Conservation (phyloP, 495 filamentous ascomycete genomes). For the Amorphotheca resinae region DNA sequence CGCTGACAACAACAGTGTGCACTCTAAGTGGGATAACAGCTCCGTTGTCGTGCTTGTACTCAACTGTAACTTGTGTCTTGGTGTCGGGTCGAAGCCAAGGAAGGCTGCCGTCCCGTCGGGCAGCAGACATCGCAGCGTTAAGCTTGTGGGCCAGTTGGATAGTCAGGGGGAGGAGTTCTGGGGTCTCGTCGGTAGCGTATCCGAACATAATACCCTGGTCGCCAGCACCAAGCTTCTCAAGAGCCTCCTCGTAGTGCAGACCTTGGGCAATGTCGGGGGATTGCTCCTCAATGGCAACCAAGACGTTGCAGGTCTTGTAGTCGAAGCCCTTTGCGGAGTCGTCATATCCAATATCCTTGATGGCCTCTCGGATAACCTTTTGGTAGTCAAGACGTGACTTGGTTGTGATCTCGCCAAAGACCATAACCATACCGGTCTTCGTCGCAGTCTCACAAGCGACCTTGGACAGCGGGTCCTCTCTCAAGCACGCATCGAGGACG, state of each 20-base stretch:
- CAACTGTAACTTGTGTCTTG: constrained; percentile 98
- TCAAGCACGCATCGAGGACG: constrained; percentile 93
- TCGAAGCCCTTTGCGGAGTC: constrained; percentile 95
- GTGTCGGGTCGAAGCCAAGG: constrained; percentile 96
- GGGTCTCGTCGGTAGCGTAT: constrained; percentile 98
- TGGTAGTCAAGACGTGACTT: constrained; percentile 93
- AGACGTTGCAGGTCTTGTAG: constrained; percentile 98
- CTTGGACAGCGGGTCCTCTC: constrained; percentile 92
- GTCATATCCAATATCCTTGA: constrained; percentile 99
- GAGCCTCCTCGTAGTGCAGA: constrained; percentile 89
- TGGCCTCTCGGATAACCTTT: constrained; percentile 85
- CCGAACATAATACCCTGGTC: constrained; percentile 99
- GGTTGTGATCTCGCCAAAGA: constrained; percentile 99
- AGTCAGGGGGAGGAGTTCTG: constrained; percentile 89
- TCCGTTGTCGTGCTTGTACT: constrained; percentile 93
- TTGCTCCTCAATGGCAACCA: constrained; percentile 98
- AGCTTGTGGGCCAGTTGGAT: constrained; percentile 90
- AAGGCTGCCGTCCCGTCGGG: constrained; percentile 72
- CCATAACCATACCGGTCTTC: constrained; percentile 99
- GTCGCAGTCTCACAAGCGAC: constrained; percentile 97
- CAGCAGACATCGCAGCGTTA: constrained; percentile 81
- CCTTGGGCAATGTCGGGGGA: constrained; percentile 98
- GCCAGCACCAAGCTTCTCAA: constrained; percentile 96
- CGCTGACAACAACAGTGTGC: constrained; percentile 92
- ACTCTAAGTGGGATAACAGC: constrained; percentile 86